Evolutionary conservation across 352 stramenopile species (phyloP).

Genomic region (Pseudoperonospora humuli): DNA sequence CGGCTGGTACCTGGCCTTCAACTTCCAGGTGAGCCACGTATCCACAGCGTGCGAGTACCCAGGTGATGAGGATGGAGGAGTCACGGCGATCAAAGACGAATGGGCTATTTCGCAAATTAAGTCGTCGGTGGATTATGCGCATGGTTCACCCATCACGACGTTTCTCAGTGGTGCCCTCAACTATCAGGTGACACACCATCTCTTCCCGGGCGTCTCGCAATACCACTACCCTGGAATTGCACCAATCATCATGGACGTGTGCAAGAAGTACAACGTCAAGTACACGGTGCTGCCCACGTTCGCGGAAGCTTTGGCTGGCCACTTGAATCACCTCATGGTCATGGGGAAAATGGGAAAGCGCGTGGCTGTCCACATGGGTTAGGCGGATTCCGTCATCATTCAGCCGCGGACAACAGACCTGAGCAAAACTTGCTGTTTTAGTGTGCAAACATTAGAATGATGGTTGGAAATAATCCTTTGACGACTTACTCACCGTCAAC

Average conservation of each 20-base stretch:
- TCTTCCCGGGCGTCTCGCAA: slow-evolving; percentile 90
- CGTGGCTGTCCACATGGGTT: slow-evolving; percentile 83
- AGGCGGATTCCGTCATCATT: slow-evolving; percentile 19
- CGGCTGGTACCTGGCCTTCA: slow-evolving; percentile 90
- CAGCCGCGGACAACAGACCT: neutral
- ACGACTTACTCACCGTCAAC: no score
- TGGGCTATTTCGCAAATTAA: slow-evolving; percentile 92
- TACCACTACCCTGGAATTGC: slow-evolving; percentile 91
- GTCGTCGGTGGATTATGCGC: slow-evolving; percentile 91
- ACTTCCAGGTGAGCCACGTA: slow-evolving; percentile 90
- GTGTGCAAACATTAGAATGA: no score
- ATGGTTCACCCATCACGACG: slow-evolving; percentile 74
- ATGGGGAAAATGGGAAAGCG: slow-evolving; percentile 81
- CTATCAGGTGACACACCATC: slow-evolving; percentile 93
- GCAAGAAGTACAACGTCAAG: slow-evolving; percentile 89
- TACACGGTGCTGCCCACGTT: slow-evolving; percentile 89
- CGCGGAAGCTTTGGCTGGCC: slow-evolving; percentile 58
- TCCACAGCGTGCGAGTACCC: slow-evolving; percentile 89
- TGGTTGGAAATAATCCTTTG: neutral
- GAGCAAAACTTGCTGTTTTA: neutral
- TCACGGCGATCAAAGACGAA: slow-evolving; percentile 69
- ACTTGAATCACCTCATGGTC: slow-evolving; percentile 86
- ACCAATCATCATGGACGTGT: slow-evolving; percentile 89
- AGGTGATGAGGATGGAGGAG: slow-evolving; percentile 42
- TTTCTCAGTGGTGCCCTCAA: slow-evolving; percentile 95